A percentile compares a stretch with the other conserved stretches of the same genome.
Evolutionary conservation across 306 rosid species (phyloP).

Genomic region (Cucumis melo): DNA sequence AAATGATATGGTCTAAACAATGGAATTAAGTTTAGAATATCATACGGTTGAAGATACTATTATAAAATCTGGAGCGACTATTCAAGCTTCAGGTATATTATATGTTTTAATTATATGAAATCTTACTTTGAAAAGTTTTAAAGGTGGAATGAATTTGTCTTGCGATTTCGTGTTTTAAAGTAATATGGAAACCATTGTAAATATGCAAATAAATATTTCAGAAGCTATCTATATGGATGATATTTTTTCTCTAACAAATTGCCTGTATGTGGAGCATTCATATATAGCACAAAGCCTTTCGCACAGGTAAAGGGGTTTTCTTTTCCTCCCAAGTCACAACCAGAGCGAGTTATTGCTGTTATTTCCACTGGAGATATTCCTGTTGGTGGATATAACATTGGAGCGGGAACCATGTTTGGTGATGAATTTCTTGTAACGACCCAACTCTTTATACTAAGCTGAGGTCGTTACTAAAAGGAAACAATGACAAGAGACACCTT

Average conservation of each 20-base stretch:
- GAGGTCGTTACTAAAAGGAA: too few relatives aligned
- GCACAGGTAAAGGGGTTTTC: constrained; percentile 49
- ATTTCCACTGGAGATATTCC: constrained; percentile 71
- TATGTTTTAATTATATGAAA: background rate
- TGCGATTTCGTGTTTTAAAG: background rate
- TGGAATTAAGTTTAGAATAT: constrained; percentile 31
- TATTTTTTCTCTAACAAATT: constrained; percentile 75
- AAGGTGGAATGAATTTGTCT: background rate
- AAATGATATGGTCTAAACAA: too few relatives aligned
- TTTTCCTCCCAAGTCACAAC: constrained; percentile 26
- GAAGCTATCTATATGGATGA: constrained; percentile 88
- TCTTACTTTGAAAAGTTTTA: background rate
- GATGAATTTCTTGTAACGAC: too few relatives aligned
- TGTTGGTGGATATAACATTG: constrained; percentile 51
- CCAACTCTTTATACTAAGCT: too few relatives aligned
- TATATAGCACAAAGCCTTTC: constrained; percentile 64
- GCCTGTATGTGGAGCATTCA: constrained; percentile 65
- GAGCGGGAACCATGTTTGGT: constrained; percentile 46
- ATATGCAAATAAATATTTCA: constrained; percentile 17
- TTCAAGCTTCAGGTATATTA: constrained; percentile 78
- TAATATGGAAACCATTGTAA: background rate
- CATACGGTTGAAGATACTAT: constrained; percentile 61
- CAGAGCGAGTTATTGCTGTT: constrained; percentile 37
- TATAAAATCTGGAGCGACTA: constrained; percentile 50
- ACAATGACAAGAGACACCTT: too few relatives aligned